Evolutionary conservation across 331 rosid genomes (phyloP), one percentile per base, ranked within the genome.

Genomic region (Telfairia occidentalis): DNA sequence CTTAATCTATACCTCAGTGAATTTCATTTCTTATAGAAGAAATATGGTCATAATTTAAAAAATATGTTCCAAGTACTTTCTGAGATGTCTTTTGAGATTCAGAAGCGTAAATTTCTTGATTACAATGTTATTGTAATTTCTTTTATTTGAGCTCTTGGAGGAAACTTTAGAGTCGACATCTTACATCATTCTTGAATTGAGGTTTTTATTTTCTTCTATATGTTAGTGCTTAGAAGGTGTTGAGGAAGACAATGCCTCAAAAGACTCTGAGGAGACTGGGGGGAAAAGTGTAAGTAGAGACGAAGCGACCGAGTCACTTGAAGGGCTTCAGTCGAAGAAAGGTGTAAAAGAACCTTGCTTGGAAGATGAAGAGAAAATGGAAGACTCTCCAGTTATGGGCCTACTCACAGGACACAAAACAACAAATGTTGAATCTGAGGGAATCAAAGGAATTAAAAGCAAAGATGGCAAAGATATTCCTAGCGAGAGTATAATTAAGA

Each of bases 311-410:
- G 90, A 81, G 18, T 79, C 83, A 40, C 70, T 64, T 55, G 87
- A 85, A 77, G 87, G 83, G 48, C 35, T 18, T 74, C 84, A 76
- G 75, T 76, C 82, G n/a, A 82, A 84, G 70, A 83, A 78, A 61
- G 90, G 83, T 70, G 85, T 30, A 12, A 89, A 83, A 80, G 86
- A 85, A 78, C 57, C 75, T 40, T 59, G 80, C 78, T 74, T 83
- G 60, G 90, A 82, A 64, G 90, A 81, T 79, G 89, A 78, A 77
- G 94, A 83, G 73, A 86, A 87, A 78, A 83, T 86, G 91, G 90
- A 89, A 48, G 91, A 91, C 77, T 89, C 96, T 71, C 96, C 97
- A 5, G 92, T 88, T 26, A 81, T 85, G 53, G 96, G 91, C 65
- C 86, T 85, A 50, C 86, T 89, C 66, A 86, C 85, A 34, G 89